Evolutionary conservation across 768 basidiomycete species (phyloP).

Genomic region (Leccinum subtestaceum): DNA sequence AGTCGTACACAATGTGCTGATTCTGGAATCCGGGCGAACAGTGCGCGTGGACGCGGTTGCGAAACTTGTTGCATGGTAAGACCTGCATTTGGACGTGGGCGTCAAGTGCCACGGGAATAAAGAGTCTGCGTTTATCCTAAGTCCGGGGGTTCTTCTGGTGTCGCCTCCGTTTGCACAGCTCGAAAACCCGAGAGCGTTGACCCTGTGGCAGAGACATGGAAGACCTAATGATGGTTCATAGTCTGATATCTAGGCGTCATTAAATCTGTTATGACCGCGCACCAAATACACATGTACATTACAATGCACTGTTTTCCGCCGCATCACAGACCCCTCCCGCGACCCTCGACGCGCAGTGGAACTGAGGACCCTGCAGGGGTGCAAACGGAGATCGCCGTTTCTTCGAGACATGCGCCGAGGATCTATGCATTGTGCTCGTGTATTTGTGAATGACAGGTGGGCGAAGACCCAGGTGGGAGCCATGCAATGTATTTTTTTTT

Average conservation of each 20-base stretch:
- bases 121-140: background rate
- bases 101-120: background rate
- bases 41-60: background rate
- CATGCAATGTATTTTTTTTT: background rate
- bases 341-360: slow-evolving; percentile 2
- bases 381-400: background rate
- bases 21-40: background rate
- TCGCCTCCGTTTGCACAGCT: background rate
- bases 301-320: background rate
- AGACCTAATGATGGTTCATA: background rate
- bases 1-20: background rate
- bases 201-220: background rate
- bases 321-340: background rate
- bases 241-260: background rate
- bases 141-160: background rate
- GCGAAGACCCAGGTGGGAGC: background rate
- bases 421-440: background rate
- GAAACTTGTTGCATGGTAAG: background rate
- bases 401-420: background rate
- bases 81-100: background rate
- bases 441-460: background rate
- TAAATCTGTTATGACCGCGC: background rate
- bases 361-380: background rate
- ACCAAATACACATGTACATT: background rate
- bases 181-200: background rate